phyloP scores from a whole-genome alignment of 164 flowering plant species.

The Umbellularia californica region DNA sequence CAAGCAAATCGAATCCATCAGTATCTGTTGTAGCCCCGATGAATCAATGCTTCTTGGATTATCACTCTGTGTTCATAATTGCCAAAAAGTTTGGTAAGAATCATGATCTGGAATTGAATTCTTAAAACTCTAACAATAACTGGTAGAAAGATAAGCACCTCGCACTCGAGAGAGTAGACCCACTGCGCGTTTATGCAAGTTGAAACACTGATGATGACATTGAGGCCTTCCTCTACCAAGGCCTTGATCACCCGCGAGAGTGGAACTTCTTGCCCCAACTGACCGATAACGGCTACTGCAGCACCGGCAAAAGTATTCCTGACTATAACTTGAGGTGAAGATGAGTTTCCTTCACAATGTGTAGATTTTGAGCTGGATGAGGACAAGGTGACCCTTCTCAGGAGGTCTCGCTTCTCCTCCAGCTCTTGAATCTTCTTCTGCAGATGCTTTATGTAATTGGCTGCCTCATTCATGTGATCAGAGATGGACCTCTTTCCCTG shows the following conservation, averaged over 20 bases:
- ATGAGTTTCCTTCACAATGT: conserved; percentile 4
- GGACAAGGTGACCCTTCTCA: conserved; percentile 10
- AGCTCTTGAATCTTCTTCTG: conserved; percentile 25
- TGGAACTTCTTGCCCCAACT: conserved; percentile 9
- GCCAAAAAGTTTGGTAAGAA: neutral
- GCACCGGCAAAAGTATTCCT: conserved; percentile 23
- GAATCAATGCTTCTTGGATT: neutral
- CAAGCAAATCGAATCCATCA: neutral
- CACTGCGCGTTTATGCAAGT: neutral
- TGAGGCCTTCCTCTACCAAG: conserved; percentile 20
- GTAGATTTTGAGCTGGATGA: neutral
- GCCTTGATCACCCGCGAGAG: conserved; percentile 29
- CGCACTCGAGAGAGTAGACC: neutral
- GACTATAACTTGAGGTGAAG: conserved; percentile 14
- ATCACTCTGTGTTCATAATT: neutral
- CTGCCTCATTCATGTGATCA: conserved; percentile 38
- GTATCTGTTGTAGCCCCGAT: neutral
- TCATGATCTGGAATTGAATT: neutral
- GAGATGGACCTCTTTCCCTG: conserved; percentile 42
- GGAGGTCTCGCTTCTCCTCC: conserved; percentile 22
- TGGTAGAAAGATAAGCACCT: neutral
- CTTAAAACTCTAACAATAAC: neutral
- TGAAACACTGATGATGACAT: neutral
- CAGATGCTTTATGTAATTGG: conserved; percentile 28
- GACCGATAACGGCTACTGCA: conserved; percentile 21